Percentiles rank a stretch among this genome's conserved stretches.
phyloP scores from a whole-genome alignment of 2,329 filamentous ascomycete genomes.

The Chrysosporium queenslandicum region DNA sequence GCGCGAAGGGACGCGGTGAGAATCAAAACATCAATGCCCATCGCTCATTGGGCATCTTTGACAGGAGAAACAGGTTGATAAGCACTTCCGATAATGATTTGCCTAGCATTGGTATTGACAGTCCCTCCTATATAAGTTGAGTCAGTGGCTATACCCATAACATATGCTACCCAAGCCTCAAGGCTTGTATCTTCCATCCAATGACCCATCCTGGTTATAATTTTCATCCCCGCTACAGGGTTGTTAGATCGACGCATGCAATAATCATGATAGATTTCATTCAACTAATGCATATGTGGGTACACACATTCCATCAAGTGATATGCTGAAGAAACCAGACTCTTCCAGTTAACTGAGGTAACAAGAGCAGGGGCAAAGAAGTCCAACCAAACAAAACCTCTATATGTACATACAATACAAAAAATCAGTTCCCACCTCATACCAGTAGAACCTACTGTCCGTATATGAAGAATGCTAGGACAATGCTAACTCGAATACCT shows the following conservation, averaged over 20 bases:
- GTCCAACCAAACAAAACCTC: constrained; percentile 19
- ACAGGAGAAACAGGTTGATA: background rate
- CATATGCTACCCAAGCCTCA: no score
- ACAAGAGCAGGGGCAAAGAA: constrained; percentile 2
- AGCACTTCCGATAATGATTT: no score
- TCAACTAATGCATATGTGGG: background rate
- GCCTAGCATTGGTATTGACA: no score
- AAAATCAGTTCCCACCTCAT: constrained; percentile 30
- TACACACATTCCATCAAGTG: background rate
- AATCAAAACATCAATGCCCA: background rate
- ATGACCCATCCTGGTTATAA: no score
- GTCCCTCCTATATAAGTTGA: no score
- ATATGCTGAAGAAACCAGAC: constrained; percentile 1
- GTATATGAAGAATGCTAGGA: background rate
- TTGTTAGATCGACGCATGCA: no score
- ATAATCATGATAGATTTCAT: background rate
- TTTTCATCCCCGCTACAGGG: no score
- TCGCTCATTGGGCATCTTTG: background rate
- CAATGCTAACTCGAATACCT: constrained; percentile 26
- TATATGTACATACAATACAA: constrained; percentile 36
- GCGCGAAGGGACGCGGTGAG: background rate
- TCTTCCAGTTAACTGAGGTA: constrained; percentile 3
- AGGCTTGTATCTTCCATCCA: no score
- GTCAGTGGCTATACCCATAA: no score
- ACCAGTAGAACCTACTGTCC: constrained; percentile 20